Conservation (phyloP, 768 basidiomycete genomes). For the Lactarius quietus region DNA sequence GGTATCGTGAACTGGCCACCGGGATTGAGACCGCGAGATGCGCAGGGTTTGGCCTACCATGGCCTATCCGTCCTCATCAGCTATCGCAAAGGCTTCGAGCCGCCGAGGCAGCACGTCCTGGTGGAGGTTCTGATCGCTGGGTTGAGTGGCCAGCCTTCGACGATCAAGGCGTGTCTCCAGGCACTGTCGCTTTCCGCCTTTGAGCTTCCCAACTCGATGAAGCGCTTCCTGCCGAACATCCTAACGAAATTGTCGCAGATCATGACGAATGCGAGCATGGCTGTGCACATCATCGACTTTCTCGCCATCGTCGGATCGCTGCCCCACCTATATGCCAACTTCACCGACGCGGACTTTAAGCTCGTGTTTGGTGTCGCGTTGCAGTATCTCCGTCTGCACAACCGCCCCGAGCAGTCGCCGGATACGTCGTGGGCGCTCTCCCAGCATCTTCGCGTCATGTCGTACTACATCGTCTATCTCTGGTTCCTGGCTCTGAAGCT, state of each 20-base stretch:
- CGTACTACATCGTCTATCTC: slow-evolving; percentile 86
- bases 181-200: slow-evolving; percentile 85
- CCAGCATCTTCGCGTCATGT: slow-evolving; percentile 86
- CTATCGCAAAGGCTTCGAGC: slow-evolving; percentile 76
- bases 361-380: slow-evolving; percentile 93
- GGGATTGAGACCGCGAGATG: slow-evolving; percentile 69
- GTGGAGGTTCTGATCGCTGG: slow-evolving; percentile 71
- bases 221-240: slow-evolving; percentile 72
- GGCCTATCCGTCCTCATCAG: slow-evolving; percentile 84
- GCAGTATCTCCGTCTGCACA: slow-evolving; percentile 91
- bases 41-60: slow-evolving; percentile 85
- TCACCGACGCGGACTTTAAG: slow-evolving; percentile 87
- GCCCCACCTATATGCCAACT: slow-evolving; percentile 77
- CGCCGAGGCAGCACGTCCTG: slow-evolving; percentile 59
- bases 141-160: slow-evolving; percentile 63
- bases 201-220: slow-evolving; percentile 80
- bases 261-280: slow-evolving; percentile 90
- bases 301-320: slow-evolving; percentile 83
- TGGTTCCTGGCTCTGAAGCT: slow-evolving; percentile 93
- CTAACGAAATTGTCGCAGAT: slow-evolving; percentile 87
- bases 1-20: slow-evolving; percentile 56
- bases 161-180: slow-evolving; percentile 87
- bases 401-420: slow-evolving; percentile 53
- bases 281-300: slow-evolving; percentile 96
- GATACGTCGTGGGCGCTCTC: slow-evolving; percentile 81